Base-by-base conservation (phyloP, 108 stramenopile genomes). In the Nitzschia sp. region DNA sequence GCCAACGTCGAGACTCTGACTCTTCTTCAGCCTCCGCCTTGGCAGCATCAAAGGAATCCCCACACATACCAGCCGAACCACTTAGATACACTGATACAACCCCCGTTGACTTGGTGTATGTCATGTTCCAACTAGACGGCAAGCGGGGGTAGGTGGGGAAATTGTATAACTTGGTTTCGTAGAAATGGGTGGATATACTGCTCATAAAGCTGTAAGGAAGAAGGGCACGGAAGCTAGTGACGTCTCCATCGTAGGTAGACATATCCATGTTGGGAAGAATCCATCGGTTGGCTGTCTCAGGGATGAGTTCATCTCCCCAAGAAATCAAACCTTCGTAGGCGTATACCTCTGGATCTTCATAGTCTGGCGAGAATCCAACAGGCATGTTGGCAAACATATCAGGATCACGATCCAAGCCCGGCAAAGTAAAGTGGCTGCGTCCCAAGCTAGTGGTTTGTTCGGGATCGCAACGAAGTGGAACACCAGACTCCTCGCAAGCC, bases 221-320 rank as follows among this genome's bases (percentile, higher is more conserved):
- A 53, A 75, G 57, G 11, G 20, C 50, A 19, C 73, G 66, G 50
- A 57, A 75, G 25, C 55, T 46, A 6, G 57, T 56, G n/a, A 63
- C 60, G 38, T 60, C 66, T 17, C 58, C 66, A 38, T 75, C 73
- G 53, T 75, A 67, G 39, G 73, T 67, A 42, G 46, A 51, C 73
- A 75, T 62, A 10, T 59, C 43, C 46, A 75, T 57, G n/a, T 66
- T 22, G 5, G 73, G 73, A 0, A 63, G 43, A n/a, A 29, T 40
- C 58, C 54, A 66, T 22, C 59, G 51, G 14, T 14, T 26, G 46
- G 51, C 20, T 19, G 72, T 73, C 24, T 56, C 25, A n/a, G 72
- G 72, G 26, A 65, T 53, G 38, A 17, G 5, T 54, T 62, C 41
- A 41, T 24, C 40, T 60, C 68, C 51, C 41, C 42, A 67, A 25